These are phyloP conservation scores for Pleurotus ostreatus DNA, from an alignment of 768 basidiomycete species.

Conservation along the genomic window DNA sequence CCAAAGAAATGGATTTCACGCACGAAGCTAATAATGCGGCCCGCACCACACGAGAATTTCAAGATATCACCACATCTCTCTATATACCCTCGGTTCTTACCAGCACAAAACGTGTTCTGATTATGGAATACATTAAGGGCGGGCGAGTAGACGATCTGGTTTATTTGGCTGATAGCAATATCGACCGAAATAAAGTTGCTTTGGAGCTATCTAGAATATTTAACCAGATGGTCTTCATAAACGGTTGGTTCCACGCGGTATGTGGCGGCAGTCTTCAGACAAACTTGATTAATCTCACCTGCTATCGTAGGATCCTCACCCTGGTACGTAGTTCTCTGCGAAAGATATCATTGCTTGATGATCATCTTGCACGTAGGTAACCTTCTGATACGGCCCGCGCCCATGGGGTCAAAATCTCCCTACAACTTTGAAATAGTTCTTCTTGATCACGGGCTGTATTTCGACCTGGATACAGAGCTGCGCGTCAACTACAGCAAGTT, in stretches of 20 bases:
- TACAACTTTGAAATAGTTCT: constrained; percentile 97
- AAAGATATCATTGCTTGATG: background rate
- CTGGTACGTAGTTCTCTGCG: constrained; percentile 41
- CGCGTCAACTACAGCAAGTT: constrained; percentile 83
- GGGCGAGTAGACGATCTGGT: constrained; percentile 83
- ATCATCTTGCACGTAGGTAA: constrained; percentile 53
- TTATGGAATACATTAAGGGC: constrained; percentile 95
- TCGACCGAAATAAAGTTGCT: constrained; percentile 92
- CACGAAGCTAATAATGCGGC: constrained; percentile 86
- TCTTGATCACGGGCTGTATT: constrained; percentile 92
- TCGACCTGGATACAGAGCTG: constrained; percentile 78
- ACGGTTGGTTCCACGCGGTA: constrained; percentile 87
- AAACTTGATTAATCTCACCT: background rate
- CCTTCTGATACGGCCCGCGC: constrained; percentile 80
- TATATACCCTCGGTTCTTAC: constrained; percentile 84
- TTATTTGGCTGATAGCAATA: constrained; percentile 76
- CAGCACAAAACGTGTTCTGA: constrained; percentile 78
- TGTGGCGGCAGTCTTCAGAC: constrained; percentile 19
- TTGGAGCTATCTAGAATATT: constrained; percentile 90
- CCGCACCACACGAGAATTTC: constrained; percentile 69
- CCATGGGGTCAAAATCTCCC: constrained; percentile 59
- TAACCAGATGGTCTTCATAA: constrained; percentile 91
- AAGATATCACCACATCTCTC: constrained; percentile 65
- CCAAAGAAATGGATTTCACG: constrained; percentile 92
- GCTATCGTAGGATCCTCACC: constrained; percentile 73